These are phyloP conservation scores for Rosellinia necatrix DNA, from an alignment of 2,329 filamentous ascomycete genomes.

Conservation along the genomic window DNA sequence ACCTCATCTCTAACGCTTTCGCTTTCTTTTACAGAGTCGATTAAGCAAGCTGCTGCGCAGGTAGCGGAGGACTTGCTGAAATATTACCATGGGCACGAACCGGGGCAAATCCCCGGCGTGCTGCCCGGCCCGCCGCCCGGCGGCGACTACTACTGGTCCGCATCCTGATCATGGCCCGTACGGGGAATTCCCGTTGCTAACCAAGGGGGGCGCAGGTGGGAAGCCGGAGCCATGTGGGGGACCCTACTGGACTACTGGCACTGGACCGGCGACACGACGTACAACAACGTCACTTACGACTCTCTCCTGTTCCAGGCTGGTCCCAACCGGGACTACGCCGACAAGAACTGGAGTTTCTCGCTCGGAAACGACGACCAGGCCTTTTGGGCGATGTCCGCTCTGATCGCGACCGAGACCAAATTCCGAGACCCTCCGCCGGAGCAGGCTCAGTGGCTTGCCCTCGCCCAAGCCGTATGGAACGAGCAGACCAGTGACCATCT, in stretches of 20 bases:
- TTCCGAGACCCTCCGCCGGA: conserved; percentile 58
- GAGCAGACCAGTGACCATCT: conserved; percentile 58
- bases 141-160: conserved; percentile 39
- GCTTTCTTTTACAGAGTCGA: conserved; percentile 32
- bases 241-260: conserved; percentile 60
- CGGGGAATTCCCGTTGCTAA: conserved; percentile 6
- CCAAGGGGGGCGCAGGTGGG: conserved; percentile 51
- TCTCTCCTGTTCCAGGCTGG: conserved; percentile 53
- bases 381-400: conserved; percentile 68
- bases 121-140: conserved; percentile 36
- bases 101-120: conserved; percentile 50
- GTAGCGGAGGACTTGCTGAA: conserved; percentile 37
- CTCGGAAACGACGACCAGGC: conserved; percentile 62
- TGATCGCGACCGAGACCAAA: conserved; percentile 64
- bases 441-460: conserved; percentile 63
- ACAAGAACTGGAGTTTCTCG: conserved; percentile 46
- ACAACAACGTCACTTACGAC: conserved; percentile 52
- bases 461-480: conserved; percentile 68
- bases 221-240: conserved; percentile 58
- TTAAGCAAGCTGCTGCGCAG: conserved; percentile 33
- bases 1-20: background rate
- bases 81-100: conserved; percentile 36
- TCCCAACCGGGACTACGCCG: conserved; percentile 51
- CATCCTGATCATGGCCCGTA: background rate
- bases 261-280: conserved; percentile 56